A percentile compares a stretch with the other conserved stretches of the same genome.
These are phyloP conservation scores for Brassica hybrid DNA, from an alignment of 441 rosid genomes.

Conservation along the genomic window DNA sequence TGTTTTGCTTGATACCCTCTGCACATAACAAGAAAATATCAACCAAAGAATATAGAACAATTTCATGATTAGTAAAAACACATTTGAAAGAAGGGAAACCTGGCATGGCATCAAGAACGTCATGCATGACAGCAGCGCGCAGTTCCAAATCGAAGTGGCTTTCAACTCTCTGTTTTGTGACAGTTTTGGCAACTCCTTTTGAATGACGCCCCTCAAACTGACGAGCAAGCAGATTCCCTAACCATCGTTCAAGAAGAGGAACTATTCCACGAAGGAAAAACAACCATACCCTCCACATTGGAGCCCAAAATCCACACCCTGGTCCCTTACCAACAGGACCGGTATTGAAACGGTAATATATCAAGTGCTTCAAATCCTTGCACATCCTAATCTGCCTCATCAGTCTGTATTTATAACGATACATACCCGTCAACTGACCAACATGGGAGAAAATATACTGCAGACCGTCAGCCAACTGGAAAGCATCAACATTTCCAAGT, in stretches of 20 bases:
- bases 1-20: conserved; percentile 99
- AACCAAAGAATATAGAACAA: not conserved
- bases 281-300: conserved; percentile 99
- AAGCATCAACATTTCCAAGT: conserved; percentile 97
- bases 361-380: conserved; percentile 94
- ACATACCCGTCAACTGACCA: conserved; percentile 99
- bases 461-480: conserved; percentile 95
- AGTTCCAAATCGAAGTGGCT: conserved; percentile 98
- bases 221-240: conserved; percentile 92
- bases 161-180: conserved; percentile 97
- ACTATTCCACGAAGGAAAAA: conserved; percentile 96
- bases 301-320: conserved; percentile 99
- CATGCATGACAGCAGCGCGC: conserved; percentile 99
- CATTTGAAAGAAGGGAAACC: conserved; percentile 31
- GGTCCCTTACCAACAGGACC: conserved; percentile 99
- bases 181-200: conserved; percentile 97
- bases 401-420: conserved; percentile 89
- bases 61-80: not conserved
- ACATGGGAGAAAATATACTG: conserved; percentile 97
- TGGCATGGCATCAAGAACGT: conserved; percentile 98
- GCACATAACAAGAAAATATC: conserved; percentile 35
- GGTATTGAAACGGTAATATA: conserved; percentile 94
- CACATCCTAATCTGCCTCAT: conserved; percentile 99
- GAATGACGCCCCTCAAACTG: conserved; percentile 99
- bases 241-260: conserved; percentile 93